phyloP scores from a whole-genome alignment of 1,139 yeast species.

The Suhomyces chickasaworum region DNA sequence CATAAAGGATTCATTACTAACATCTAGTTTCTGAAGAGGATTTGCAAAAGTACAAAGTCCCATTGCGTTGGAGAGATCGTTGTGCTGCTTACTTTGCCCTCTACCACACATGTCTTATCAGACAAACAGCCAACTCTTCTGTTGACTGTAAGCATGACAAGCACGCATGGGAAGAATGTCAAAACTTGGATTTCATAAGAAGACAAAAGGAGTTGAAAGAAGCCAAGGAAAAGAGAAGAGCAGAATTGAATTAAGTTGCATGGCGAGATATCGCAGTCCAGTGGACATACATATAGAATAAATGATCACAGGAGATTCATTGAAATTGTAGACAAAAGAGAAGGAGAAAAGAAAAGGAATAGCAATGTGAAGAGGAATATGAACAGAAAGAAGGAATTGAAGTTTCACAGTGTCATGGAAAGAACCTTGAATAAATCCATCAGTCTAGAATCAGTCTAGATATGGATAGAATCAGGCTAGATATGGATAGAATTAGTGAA shows the following conservation, averaged over 20 bases:
- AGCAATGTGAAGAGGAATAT: too few relatives aligned
- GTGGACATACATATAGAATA: conserved; percentile 8
- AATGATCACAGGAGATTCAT: conserved; percentile 3
- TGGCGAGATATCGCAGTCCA: conserved; percentile 4
- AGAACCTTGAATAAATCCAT: too few relatives aligned
- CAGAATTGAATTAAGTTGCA: conserved; percentile 14
- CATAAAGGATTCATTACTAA: conserved; percentile 13
- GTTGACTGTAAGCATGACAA: conserved; percentile 75
- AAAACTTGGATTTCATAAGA: conserved; percentile 79
- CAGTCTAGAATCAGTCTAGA: too few relatives aligned
- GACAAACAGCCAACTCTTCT: conserved; percentile 49
- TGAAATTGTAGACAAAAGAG: too few relatives aligned
- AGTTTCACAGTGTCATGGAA: too few relatives aligned
- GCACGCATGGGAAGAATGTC: conserved; percentile 85
- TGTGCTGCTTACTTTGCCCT: conserved; percentile 77
- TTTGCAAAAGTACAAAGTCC: conserved; percentile 78
- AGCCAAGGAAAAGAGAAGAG: conserved; percentile 44
- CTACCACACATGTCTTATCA: conserved; percentile 49
- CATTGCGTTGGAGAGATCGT: conserved; percentile 82
- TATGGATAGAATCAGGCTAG: too few relatives aligned
- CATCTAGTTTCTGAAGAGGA: conserved; percentile 74
- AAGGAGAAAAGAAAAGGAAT: too few relatives aligned
- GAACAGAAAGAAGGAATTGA: too few relatives aligned
- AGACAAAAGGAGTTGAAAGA: conserved; percentile 73
- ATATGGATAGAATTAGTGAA: too few relatives aligned